Conservation (phyloP, 2,329 filamentous ascomycete species). For the Raffaelea arxii region DNA sequence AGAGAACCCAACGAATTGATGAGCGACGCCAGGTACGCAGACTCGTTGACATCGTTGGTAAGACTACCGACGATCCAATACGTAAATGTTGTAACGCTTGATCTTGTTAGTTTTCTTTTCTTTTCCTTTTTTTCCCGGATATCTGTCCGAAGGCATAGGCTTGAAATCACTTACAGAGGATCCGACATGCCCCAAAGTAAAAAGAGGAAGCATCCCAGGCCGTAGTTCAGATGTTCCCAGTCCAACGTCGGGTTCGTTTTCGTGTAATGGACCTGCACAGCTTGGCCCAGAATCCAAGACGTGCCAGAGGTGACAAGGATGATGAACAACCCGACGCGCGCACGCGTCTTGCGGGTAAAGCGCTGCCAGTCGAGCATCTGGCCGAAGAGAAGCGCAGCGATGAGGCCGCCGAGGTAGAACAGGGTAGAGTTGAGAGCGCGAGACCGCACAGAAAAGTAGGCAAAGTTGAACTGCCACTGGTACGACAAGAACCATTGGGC, state of each 20-base stretch:
- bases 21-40: not conserved
- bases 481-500: conserved; percentile 10
- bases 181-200: conserved; percentile 11
- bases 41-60: conserved; percentile 11
- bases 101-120: not conserved
- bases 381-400: conserved; percentile 6
- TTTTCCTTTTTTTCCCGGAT: too few species aligned
- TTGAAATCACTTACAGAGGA: conserved; percentile 6
- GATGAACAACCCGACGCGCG: conserved; percentile 8
- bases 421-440: conserved; percentile 9
- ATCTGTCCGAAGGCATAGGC: not conserved
- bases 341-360: conserved; percentile 5
- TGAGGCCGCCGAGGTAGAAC: conserved; percentile 5
- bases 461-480: conserved; percentile 14
- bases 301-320: conserved; percentile 6
- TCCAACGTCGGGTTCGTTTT: conserved; percentile 9
- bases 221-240: conserved; percentile 7
- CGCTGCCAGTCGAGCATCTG: conserved; percentile 10
- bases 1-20: conserved; percentile 5
- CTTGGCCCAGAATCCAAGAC: conserved; percentile 11
- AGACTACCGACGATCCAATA: conserved; percentile 12
- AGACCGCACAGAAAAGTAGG: conserved; percentile 12
- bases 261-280: conserved; percentile 9
- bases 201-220: conserved; percentile 10
- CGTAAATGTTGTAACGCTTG: conserved; percentile 6